Base-by-base conservation (phyloP, 225 moss, liverwort and hornwort species). In the Pleurozium schreberi region DNA sequence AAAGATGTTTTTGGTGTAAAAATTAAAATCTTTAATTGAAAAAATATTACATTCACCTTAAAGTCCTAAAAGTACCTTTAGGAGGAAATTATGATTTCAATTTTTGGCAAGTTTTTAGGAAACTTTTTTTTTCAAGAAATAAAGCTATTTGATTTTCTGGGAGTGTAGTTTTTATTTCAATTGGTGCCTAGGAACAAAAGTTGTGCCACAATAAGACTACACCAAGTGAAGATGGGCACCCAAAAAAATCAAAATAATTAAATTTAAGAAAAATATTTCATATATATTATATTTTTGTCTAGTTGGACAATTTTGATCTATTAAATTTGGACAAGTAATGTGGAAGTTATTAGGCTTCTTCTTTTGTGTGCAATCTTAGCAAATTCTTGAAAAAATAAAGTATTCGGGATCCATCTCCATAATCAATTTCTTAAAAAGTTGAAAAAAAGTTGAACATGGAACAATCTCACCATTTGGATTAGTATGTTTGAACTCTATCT, bases 221-320 rank as follows among this genome's bases (percentile, higher is more conserved):
- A 69, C 7, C 0, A 69, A 0, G 3, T 1, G 4, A 69, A 0
- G 3, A 14, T 4, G 4, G 8, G 3, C 3, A 69, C n/a, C n/a
- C n/a, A n/a, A n/a, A n/a, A n/a, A n/a, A n/a, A n/a, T n/a, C n/a
- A n/a, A n/a, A n/a, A n/a, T n/a, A 53, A 53, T 53, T 53, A 12
- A 53, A 53, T 21, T 6, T 16, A 9, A 64, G 15, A 68, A 61
- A 12, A n/a, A n/a, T 7, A 4, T 25, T 6, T 68, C 2, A 22
- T n/a, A 68, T n/a, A n/a, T n/a, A 68, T 40, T 40, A 23, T 68
- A 40, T 23, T 40, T 68, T 68, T 53, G 4, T n/a, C 13, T 40
- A 23, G 1, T 4, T 23, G 1, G 0, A 68, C 21, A 68, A 4
- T 1, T 68, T 7, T 22, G 0, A 23, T 68, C 7, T 4, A 40